Evolutionary conservation across 139 green algal genomes (phyloP), one percentile per base, ranked within the genome.

Genomic region (Chlorella vulgaris): DNA sequence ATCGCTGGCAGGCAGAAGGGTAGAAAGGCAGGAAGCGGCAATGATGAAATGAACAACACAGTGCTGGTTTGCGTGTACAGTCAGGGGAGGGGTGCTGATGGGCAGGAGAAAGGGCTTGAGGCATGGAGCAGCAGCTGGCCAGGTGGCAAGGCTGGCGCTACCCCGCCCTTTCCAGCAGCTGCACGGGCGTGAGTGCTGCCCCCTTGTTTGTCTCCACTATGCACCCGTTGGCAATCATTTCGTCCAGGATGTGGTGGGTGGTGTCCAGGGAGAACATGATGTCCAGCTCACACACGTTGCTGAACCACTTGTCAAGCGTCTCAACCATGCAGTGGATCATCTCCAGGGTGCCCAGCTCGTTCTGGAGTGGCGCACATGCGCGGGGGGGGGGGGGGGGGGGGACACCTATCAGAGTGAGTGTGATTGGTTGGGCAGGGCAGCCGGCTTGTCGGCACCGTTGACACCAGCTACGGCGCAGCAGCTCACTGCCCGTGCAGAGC

Each of bases 231-330:
- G 93, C 84, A 43, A 98, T 63, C 94, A 97, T 97, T 78, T 98
- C 94, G 74, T 98, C 95, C 75, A 98, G 70, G 61, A 98, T 98
- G 83, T 95, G 97, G 85, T 99, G 95, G 36, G 96, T 95, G 88
- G 93, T 94, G 29, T 98, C 94, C 39, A 98, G 87, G 77, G 97
- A 94, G 78, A 98, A 97, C 96, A 99, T 99, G 81, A 99, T 98
- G 83, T 99, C 94, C 60, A 97, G 89, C 87, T 97, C 93, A 73
- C 93, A 97, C 33, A 97, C 94, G 78, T 97, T 96, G 73, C 86
- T 89, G 80, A 97, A 97, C 81, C 67, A 74, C 50, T 89, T 83
- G 84, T 97, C 94, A 78, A 97, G 88, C 26, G 92, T 94, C 69
- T 94, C 91, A 24, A 96, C 91, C 86, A 97, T 88, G 86, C 93